These are phyloP conservation scores for Telopea speciosissima DNA, from an alignment of 177 flowering plant species.

Conservation along the genomic window DNA sequence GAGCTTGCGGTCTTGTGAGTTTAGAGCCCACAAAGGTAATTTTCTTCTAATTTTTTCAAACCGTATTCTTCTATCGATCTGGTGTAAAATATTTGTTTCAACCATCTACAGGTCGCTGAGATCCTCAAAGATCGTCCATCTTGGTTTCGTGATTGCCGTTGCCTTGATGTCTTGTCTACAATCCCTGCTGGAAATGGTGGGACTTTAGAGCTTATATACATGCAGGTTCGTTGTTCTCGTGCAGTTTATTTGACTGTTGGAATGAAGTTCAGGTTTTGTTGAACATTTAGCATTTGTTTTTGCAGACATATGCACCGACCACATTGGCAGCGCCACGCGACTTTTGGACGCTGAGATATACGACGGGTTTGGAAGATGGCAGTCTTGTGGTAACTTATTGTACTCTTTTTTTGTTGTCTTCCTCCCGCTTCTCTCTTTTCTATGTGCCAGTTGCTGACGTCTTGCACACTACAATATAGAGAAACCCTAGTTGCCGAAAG, in stretches of 20 bases:
- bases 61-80: background rate
- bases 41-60: background rate
- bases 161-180: slow-evolving; percentile 52
- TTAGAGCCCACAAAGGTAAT: slow-evolving; percentile 83
- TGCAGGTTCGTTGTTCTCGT: slow-evolving; percentile 49
- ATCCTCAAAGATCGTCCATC: slow-evolving; percentile 77
- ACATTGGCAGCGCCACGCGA: slow-evolving; percentile 85
- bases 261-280: background rate
- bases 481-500: too few species aligned
- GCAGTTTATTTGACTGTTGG: background rate
- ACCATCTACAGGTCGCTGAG: slow-evolving; percentile 50
- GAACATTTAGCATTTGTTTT: background rate
- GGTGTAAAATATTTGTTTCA: background rate
- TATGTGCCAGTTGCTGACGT: background rate
- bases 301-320: slow-evolving; percentile 73
- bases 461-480: too few species aligned
- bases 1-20: slow-evolving; percentile 92
- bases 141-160: slow-evolving; percentile 81
- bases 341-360: slow-evolving; percentile 75
- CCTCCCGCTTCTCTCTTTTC: background rate
- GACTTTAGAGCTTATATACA: slow-evolving; percentile 66
- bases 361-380: slow-evolving; percentile 66
- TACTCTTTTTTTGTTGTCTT: slow-evolving; percentile 1
- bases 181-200: slow-evolving; percentile 71
- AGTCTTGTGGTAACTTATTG: slow-evolving; percentile 61